phyloP scores from a whole-genome alignment of 1,284 basidiomycete genomes.

The Ceratobasidium theobromae region DNA sequence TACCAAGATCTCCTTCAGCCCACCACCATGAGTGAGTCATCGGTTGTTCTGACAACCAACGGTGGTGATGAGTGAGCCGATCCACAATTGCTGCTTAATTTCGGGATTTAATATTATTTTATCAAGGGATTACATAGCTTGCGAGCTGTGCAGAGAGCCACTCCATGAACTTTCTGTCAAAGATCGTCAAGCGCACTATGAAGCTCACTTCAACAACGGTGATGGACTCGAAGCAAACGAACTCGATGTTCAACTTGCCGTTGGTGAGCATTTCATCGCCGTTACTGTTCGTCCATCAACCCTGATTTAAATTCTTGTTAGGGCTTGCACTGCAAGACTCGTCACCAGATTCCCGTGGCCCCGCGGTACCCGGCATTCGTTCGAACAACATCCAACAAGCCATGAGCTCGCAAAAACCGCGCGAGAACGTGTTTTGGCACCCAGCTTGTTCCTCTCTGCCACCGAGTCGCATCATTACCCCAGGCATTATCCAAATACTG shows the following conservation, averaged over 20 bases:
- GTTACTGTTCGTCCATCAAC: background rate
- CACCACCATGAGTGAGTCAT: slow-evolving; percentile 24
- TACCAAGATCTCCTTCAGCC: background rate
- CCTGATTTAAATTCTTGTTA: background rate
- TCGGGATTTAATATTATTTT: background rate
- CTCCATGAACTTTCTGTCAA: slow-evolving; percentile 33
- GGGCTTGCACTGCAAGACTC: slow-evolving; percentile 7
- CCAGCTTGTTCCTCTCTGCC: slow-evolving; percentile 49
- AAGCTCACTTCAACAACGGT: slow-evolving; percentile 36
- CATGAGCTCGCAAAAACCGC: slow-evolving; percentile 29
- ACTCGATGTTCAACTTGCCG: slow-evolving; percentile 14
- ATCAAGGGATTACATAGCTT: slow-evolving; percentile 12
- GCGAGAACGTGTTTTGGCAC: slow-evolving; percentile 65
- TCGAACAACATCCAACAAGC: background rate
- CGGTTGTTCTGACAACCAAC: background rate
- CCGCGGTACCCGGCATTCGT: background rate
- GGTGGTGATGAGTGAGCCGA: slow-evolving; percentile 10
- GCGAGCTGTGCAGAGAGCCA: slow-evolving; percentile 24
- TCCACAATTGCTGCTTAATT: no score
- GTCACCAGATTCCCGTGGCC: background rate
- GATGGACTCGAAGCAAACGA: slow-evolving; percentile 36
- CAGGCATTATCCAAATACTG: slow-evolving; percentile 70
- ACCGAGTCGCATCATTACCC: slow-evolving; percentile 69
- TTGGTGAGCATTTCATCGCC: background rate
- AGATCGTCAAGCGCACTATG: slow-evolving; percentile 38